These are phyloP conservation scores for Berberis thunbergii DNA, from an alignment of 164 flowering plant genomes.

Conservation along the genomic window DNA sequence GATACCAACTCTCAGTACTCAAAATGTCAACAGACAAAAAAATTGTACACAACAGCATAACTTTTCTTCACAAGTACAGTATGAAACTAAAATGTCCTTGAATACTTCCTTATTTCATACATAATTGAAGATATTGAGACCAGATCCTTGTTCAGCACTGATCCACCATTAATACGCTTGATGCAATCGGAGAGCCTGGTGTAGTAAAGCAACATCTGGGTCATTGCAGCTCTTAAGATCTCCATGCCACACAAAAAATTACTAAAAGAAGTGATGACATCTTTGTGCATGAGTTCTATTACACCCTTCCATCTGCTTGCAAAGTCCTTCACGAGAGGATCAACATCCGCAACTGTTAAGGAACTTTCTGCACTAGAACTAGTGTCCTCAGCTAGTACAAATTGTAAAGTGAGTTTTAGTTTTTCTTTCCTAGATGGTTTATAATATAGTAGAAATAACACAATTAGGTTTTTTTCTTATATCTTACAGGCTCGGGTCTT, in stretches of 20 bases:
- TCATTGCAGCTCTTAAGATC: constrained; percentile 86
- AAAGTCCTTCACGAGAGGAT: constrained; percentile 91
- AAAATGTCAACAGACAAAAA: too few species aligned
- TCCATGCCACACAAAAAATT: constrained; percentile 98
- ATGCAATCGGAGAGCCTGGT: constrained; percentile 90
- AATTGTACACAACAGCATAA: too few species aligned
- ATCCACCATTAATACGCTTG: constrained; percentile 64
- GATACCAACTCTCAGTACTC: too few species aligned
- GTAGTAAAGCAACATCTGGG: constrained; percentile 88
- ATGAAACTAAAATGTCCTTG: too few species aligned
- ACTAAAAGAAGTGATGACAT: constrained; percentile 95
- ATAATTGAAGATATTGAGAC: constrained; percentile 60
- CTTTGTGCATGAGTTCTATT: constrained; percentile 96
- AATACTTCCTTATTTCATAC: too few species aligned
- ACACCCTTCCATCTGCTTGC: constrained; percentile 89
- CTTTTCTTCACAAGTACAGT: too few species aligned
- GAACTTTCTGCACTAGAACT: constrained; percentile 51
- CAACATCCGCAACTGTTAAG: constrained; percentile 67
- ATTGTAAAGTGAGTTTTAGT: neutral
- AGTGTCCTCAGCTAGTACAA: constrained; percentile 70
- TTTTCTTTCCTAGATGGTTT: neutral
- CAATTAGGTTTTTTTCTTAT: neutral
- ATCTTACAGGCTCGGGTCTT: constrained; percentile 84
- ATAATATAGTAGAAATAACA: neutral
- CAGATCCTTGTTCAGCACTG: constrained; percentile 78